phyloP scores from a whole-genome alignment of 129 eudicot genomes.

The Flaveria brownii region DNA sequence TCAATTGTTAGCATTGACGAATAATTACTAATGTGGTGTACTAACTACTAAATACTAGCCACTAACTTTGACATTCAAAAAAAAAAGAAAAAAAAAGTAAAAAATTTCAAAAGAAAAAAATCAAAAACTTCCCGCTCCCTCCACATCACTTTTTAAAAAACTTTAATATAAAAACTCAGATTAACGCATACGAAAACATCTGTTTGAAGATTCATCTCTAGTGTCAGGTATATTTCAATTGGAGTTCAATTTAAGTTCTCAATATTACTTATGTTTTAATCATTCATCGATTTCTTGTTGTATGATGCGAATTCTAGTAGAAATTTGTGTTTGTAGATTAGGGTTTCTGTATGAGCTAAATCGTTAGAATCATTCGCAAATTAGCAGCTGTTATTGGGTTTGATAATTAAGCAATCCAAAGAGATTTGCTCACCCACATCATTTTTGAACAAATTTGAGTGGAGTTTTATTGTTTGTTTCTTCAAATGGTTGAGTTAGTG shows the following conservation, averaged over 20 bases:
- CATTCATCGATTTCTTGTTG: not conserved
- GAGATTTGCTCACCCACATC: not conserved
- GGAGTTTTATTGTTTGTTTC: not conserved
- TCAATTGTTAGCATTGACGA: no score
- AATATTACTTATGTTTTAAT: not conserved
- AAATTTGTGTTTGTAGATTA: conserved; percentile 13
- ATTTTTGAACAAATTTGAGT: not conserved
- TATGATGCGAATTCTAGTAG: not conserved
- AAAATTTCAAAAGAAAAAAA: not conserved
- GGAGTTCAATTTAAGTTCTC: not conserved
- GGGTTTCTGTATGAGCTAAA: conserved; percentile 10
- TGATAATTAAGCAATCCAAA: not conserved
- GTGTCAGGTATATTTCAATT: conserved; percentile 15
- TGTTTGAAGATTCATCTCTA: not conserved
- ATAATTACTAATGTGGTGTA: no score
- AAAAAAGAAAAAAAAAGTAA: not conserved
- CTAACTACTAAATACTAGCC: no score
- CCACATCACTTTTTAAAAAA: conserved; percentile 3
- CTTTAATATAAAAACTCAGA: not conserved
- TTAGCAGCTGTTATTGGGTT: no score
- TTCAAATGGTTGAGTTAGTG: not conserved
- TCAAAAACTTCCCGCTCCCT: conserved; percentile 20
- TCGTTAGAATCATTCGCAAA: not conserved
- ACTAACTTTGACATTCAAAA: no score
- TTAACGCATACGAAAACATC: not conserved